Evolutionary conservation across 1,139 yeast genomes (phyloP).

Genomic region (Yarrowia galli): DNA sequence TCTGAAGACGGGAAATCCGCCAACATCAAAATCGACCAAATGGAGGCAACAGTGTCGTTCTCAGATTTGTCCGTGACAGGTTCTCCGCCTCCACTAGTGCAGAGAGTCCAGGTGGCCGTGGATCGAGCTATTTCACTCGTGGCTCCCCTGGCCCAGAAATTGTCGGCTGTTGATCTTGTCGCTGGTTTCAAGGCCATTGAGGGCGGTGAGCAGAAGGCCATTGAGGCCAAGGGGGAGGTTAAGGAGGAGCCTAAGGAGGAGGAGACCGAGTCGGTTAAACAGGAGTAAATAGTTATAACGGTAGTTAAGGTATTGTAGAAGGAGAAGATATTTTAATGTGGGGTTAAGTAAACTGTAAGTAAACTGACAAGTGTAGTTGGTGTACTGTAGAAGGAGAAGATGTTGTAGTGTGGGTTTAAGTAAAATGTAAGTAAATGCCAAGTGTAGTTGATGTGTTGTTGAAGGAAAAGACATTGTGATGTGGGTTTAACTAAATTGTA

Average conservation of each 20-base stretch:
- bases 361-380: no score
- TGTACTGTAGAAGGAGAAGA: no score
- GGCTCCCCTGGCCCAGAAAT: conserved; percentile 67
- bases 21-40: conserved; percentile 70
- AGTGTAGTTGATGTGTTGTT: no score
- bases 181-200: conserved; percentile 41
- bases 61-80: conserved; percentile 74
- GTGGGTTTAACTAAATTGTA: no score
- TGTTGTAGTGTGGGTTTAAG: no score
- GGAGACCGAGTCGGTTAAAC: neutral
- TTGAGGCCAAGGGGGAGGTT: neutral
- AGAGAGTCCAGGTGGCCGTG: conserved; percentile 81
- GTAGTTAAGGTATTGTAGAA: no score
- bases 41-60: conserved; percentile 73
- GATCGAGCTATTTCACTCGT: conserved; percentile 79
- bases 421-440: no score
- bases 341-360: no score
- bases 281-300: neutral
- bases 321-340: no score
- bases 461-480: no score
- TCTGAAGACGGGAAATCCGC: conserved; percentile 59
- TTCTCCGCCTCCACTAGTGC: conserved; percentile 74
- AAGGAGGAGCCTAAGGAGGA: conserved; percentile 17
- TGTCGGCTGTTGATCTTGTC: conserved; percentile 18
- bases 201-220: conserved; percentile 47